These are phyloP conservation scores for Calycina marina DNA, from an alignment of 2,329 filamentous ascomycete species.

Conservation along the genomic window DNA sequence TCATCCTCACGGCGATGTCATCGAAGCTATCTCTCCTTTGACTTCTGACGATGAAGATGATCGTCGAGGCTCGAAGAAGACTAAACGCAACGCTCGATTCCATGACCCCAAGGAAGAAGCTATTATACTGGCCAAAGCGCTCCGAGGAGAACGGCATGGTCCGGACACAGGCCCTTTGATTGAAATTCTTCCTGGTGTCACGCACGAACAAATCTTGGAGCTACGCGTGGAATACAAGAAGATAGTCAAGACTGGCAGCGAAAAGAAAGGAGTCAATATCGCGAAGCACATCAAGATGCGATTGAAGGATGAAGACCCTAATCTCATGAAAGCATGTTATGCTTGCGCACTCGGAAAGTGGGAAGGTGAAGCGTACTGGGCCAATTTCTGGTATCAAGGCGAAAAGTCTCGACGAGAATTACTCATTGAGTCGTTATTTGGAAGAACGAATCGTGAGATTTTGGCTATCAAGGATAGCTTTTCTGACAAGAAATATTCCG, in stretches of 20 bases:
- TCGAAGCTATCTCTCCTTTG: slow-evolving; percentile 38
- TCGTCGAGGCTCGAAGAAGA: slow-evolving; percentile 23
- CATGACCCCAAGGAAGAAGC: slow-evolving; percentile 77
- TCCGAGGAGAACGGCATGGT: slow-evolving; percentile 39
- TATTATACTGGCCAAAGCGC: slow-evolving; percentile 56
- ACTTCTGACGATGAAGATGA: slow-evolving; percentile 35
- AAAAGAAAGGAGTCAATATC: slow-evolving; percentile 67
- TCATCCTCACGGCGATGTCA: slow-evolving; percentile 29
- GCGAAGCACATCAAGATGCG: slow-evolving; percentile 70
- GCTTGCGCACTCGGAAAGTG: slow-evolving; percentile 77
- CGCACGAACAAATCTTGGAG: slow-evolving; percentile 76
- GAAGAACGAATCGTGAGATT: slow-evolving; percentile 77
- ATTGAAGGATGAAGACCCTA: slow-evolving; percentile 58
- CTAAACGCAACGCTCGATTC: slow-evolving; percentile 52
- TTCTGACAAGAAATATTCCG: slow-evolving; percentile 78
- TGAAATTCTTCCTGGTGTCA: slow-evolving; percentile 70
- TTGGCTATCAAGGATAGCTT: slow-evolving; percentile 76
- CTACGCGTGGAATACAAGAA: slow-evolving; percentile 84
- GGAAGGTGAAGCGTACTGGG: slow-evolving; percentile 95
- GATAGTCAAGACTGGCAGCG: slow-evolving; percentile 62
- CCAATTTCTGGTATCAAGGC: slow-evolving; percentile 93
- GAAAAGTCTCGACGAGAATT: slow-evolving; percentile 75
- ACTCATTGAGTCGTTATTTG: slow-evolving; percentile 86
- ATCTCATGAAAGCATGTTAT: slow-evolving; percentile 84
- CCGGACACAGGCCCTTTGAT: slow-evolving; percentile 60